A percentile compares a stretch with the other conserved stretches of the same genome.
Conservation (phyloP, 202 grass and related monocot species). For the Brachypodium distachyon region DNA sequence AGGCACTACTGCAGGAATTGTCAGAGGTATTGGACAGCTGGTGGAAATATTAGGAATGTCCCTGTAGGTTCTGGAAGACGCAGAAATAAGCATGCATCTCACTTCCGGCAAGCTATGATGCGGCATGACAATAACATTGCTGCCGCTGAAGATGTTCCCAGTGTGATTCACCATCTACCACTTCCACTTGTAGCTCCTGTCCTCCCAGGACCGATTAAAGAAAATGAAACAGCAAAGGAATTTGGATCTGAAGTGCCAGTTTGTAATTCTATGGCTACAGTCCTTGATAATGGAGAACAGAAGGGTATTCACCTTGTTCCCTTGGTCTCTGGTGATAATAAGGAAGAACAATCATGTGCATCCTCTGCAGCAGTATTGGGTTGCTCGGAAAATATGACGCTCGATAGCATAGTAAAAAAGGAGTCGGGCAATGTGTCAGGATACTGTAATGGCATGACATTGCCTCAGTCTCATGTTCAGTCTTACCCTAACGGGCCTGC, state of each 20-base stretch:
- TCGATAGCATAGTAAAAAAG: conserved; percentile 24
- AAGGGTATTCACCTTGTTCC: conserved; percentile 23
- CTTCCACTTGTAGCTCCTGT: conserved; percentile 7
- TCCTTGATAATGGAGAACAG: conserved; percentile 35
- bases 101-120: conserved; percentile 40
- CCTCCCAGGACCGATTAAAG: neutral
- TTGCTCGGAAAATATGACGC: conserved; percentile 25
- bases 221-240: conserved; percentile 31
- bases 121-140: conserved; percentile 1
- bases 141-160: conserved; percentile 23
- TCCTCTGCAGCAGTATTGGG: conserved; percentile 26
- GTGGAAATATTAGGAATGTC: conserved; percentile 79
- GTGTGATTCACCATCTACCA: conserved; percentile 28
- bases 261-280: conserved; percentile 32
- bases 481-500: conserved; percentile 38
- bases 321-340: conserved; percentile 24
- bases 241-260: conserved; percentile 41
- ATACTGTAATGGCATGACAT: conserved; percentile 21
- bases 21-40: conserved; percentile 88
- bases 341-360: conserved; percentile 48
- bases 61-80: conserved; percentile 71
- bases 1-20: conserved; percentile 84
- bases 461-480: conserved; percentile 19
- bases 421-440: conserved; percentile 28
- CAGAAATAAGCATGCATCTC: conserved; percentile 53